Conservation (phyloP, 371 early-diverging fungal genomes). For the Mortierella sp. region DNA sequence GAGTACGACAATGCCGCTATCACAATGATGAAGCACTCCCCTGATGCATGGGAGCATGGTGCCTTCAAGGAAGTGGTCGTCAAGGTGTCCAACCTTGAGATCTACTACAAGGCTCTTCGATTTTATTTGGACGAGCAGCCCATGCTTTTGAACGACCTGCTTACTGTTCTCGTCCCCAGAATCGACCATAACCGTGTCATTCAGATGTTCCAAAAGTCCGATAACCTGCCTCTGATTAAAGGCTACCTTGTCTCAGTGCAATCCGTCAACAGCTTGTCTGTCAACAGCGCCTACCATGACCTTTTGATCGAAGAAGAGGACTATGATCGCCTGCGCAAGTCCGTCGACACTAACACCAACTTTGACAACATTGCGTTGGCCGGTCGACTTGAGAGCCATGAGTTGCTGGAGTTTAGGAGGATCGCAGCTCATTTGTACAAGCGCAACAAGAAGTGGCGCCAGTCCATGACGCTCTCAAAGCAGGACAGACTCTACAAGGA, state of each 20-base stretch:
- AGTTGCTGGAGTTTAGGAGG: conserved; percentile 95
- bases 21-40: conserved; percentile 94
- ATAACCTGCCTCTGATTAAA: conserved; percentile 96
- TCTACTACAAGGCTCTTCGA: conserved; percentile 96
- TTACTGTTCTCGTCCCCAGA: conserved; percentile 88
- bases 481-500: conserved; percentile 96
- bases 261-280: conserved; percentile 89
- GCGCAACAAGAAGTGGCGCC: conserved; percentile 94
- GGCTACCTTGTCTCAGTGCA: conserved; percentile 94
- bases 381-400: conserved; percentile 93
- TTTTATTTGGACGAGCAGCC: conserved; percentile 98
- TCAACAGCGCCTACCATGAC: conserved; percentile 95
- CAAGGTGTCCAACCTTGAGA: conserved; percentile 96
- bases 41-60: conserved; percentile 95
- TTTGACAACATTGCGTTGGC: conserved; percentile 94
- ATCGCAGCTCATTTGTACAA: conserved; percentile 96
- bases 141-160: conserved; percentile 89
- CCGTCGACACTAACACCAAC: conserved; percentile 92
- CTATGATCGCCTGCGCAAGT: conserved; percentile 89
- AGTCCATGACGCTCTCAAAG: conserved; percentile 95
- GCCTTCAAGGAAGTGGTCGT: conserved; percentile 96
- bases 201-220: conserved; percentile 94
- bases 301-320: conserved; percentile 97
- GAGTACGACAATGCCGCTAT: conserved; percentile 97
- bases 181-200: conserved; percentile 97